Base-by-base conservation (phyloP, 2,329 filamentous ascomycete genomes). In the Sporothrix protearum region DNA sequence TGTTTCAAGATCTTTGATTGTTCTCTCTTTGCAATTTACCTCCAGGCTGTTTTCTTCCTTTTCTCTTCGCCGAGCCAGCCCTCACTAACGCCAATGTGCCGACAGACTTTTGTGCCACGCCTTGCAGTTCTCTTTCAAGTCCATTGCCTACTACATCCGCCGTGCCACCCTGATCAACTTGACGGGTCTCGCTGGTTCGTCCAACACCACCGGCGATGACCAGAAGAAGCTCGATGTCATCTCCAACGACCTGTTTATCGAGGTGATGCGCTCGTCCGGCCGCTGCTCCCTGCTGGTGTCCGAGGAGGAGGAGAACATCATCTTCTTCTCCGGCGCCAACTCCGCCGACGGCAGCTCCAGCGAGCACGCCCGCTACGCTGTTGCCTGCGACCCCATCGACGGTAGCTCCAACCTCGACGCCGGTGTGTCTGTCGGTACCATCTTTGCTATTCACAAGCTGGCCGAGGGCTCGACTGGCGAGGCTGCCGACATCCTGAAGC, bases 161-260 rank as follows among this genome's bases (percentile, higher is more conserved):
- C 91, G 96, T 81, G 94, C 95, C 47, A 95, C 93, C 30, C 86
- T 99, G 75, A 95, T 98, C 84, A 97, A 97, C 85, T 89, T 99
- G 74, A 96, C 93, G 69, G 96, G 96, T 73, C 89, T 99, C 66
- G 96, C 96, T 74, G 96, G 96, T 73, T 96, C 95, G 73, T 93
- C 94, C 76, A 99, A 99, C 84, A 93, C 87, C 70, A 98, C 96
- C 2, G 96, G 96, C 75, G 96, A 99, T 82, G 96, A 98, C 81
- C 96, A 99, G 82, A 99, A 99, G 89, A 99, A 99, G 85, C 92
- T 99, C 74, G 96, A 99, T 80, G 95, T 99, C 73, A 98, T 99
- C 80, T 95, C 94, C 81, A 98, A 99, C 81, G 96, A 99, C 80
- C 87, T 99, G 77, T 99, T 99, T 85, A 92, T 99, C 79, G 91